Conservation (phyloP, 306 rosid species). For the Erythrophleum fordii region DNA sequence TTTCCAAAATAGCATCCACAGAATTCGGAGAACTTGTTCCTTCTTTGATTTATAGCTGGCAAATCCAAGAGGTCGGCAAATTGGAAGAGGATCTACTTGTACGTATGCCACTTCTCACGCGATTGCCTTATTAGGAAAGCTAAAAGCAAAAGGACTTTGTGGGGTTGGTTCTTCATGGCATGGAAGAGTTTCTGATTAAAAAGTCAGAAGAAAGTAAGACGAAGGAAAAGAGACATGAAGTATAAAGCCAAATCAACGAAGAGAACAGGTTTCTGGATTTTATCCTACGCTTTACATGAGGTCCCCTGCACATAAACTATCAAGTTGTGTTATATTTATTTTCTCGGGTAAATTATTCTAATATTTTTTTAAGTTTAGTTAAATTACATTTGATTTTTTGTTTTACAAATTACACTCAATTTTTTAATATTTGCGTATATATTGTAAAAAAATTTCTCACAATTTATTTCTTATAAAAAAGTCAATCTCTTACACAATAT, state of each 20-base stretch:
- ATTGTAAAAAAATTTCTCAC: too few species aligned
- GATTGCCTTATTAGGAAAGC: conserved; percentile 35
- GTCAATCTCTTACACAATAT: too few species aligned
- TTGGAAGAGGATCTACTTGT: conserved; percentile 22
- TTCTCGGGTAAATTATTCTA: too few species aligned
- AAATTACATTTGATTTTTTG: too few species aligned
- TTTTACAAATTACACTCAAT: too few species aligned
- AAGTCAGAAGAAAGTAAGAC: background rate
- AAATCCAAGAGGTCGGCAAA: background rate
- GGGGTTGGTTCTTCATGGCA: conserved; percentile 41
- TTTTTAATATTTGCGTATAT: too few species aligned
- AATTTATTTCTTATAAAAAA: too few species aligned
- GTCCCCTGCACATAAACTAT: too few species aligned
- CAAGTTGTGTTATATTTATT: too few species aligned
- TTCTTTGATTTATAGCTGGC: background rate
- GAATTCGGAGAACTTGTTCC: conserved; percentile 42
- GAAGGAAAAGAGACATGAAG: background rate
- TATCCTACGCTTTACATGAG: too few species aligned
- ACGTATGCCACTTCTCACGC: conserved; percentile 23
- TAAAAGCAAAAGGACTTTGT: conserved; percentile 33
- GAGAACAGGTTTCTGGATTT: background rate
- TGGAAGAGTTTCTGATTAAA: conserved; percentile 14
- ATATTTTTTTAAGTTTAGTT: too few species aligned
- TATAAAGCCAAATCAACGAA: background rate
- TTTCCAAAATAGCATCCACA: conserved; percentile 19